Conservation (phyloP, 495 filamentous ascomycete genomes). For the Filosporella fistucella region DNA sequence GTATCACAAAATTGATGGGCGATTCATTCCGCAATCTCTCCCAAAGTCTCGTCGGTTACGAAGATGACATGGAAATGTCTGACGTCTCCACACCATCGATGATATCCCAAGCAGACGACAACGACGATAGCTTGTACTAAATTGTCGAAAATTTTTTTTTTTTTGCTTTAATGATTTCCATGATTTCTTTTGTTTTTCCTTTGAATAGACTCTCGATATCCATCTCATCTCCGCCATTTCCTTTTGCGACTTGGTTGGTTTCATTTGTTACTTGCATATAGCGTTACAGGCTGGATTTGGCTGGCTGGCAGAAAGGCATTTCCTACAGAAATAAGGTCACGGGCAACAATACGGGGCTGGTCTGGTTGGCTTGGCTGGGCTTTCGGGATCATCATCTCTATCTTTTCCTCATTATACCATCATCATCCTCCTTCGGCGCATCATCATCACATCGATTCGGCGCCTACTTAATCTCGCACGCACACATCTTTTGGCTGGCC, state of each 20-base stretch:
- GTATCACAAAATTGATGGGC: conserved; percentile 96
- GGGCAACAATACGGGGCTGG: conserved; percentile 29
- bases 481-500: conserved; percentile 27
- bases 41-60: conserved; percentile 88
- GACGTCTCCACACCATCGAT: conserved; percentile 56
- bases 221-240: conserved; percentile 23
- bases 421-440: conserved; percentile 5
- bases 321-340: conserved; percentile 19
- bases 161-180: conserved; percentile 20
- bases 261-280: conserved; percentile 25
- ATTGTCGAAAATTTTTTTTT: not conserved
- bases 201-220: conserved; percentile 26
- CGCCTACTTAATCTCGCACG: conserved; percentile 12
- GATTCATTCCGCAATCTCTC: conserved; percentile 97
- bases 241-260: conserved; percentile 9
- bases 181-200: conserved; percentile 22
- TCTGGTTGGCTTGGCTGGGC: conserved; percentile 21
- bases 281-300: conserved; percentile 8
- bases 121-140: conserved; percentile 58
- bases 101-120: conserved; percentile 58
- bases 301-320: conserved; percentile 9
- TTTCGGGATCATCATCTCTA: conserved; percentile 18
- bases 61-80: conserved; percentile 67
- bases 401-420: conserved; percentile 17
- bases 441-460: no score